Evolutionary conservation across 768 basidiomycete species (phyloP), one percentile per base, ranked within the genome.

Genomic region (Leccinum incarnatum): DNA sequence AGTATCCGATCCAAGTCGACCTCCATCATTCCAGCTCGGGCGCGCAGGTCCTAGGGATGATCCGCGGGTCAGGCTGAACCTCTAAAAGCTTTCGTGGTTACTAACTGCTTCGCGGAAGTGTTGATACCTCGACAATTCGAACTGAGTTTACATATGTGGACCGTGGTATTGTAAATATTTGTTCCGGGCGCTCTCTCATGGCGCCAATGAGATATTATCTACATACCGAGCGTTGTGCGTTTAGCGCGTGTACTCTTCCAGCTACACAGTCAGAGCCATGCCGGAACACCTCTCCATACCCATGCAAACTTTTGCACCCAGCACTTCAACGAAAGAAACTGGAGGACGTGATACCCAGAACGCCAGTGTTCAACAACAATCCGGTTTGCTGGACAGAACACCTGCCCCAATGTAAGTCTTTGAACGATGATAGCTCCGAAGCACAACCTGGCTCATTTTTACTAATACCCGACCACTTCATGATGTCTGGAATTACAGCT

Each of bases 371-470:
- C 34, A 29, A 10, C 55, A 52, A 52, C 54, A 58, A 36, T 21
- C 15, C 21, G 25, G 45, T n/a, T 7, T 62, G 12, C 55, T 63
- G 0, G 51, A 14, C 10, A 66, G 59, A 14, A 66, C 69, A 4
- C 68, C 68, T 2, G 49, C 64, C 14, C 68, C 68, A 19, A 58
- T 68, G 68, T 69, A 40, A 58, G 68, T 62, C 34, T 14, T 12
- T 25, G 15, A 55, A 27, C 3, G 19, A 49, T 51, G 46, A 8
- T 40, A 7, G 4, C 12, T 0, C 19, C 45, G 7, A 23, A 23
- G 14, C 17, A 17, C 10, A 21, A 12, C 49, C 15, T 40, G 36
- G 52, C 2, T 50, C 23, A 32, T 48, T 50, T 47, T 25, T 11
- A 29, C 46, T 55, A 14, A 27, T 30, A 2, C 14, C 2, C 42